These are phyloP conservation scores for Scenedesmus sp. DNA, from an alignment of 163 green algal genomes.

Conservation along the genomic window DNA sequence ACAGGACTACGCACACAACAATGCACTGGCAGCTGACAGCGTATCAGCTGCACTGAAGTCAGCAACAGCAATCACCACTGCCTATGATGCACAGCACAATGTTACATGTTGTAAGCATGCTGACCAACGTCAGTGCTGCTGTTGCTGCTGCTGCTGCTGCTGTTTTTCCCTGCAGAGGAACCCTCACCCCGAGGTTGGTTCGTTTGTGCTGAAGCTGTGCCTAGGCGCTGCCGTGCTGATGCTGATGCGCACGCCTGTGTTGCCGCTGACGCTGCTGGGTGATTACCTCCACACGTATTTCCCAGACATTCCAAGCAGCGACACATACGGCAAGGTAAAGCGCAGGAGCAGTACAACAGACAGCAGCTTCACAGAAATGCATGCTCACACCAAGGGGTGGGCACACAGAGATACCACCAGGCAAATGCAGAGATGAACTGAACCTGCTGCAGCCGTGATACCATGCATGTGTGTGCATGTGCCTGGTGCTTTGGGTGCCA, in stretches of 20 bases:
- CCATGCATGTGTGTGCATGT: not conserved
- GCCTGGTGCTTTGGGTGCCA: too few relatives aligned
- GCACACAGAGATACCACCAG: too few relatives aligned
- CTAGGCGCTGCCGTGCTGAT: conserved; percentile 7
- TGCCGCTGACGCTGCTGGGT: conserved; percentile 26
- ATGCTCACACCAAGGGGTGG: too few relatives aligned
- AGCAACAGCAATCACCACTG: not conserved
- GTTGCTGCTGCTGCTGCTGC: conserved; percentile 13
- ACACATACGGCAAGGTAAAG: conserved; percentile 44
- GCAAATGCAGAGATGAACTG: too few relatives aligned
- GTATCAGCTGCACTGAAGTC: not conserved
- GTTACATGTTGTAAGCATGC: not conserved
- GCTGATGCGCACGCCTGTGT: conserved; percentile 38
- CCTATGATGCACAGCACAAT: not conserved
- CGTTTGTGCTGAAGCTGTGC: conserved; percentile 49
- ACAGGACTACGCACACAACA: not conserved
- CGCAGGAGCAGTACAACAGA: not conserved
- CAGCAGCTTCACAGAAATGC: too few relatives aligned
- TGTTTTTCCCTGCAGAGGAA: conserved; percentile 21
- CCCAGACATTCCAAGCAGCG: conserved; percentile 39
- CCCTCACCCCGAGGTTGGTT: conserved; percentile 29
- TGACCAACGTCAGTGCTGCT: not conserved
- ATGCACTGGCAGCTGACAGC: not conserved
- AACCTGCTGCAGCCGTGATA: too few relatives aligned
- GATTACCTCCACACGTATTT: conserved; percentile 35